Percentiles rank a stretch among this genome's conserved stretches.
phyloP scores from a whole-genome alignment of 1,284 basidiomycete genomes.

The Athelia psychrophila region DNA sequence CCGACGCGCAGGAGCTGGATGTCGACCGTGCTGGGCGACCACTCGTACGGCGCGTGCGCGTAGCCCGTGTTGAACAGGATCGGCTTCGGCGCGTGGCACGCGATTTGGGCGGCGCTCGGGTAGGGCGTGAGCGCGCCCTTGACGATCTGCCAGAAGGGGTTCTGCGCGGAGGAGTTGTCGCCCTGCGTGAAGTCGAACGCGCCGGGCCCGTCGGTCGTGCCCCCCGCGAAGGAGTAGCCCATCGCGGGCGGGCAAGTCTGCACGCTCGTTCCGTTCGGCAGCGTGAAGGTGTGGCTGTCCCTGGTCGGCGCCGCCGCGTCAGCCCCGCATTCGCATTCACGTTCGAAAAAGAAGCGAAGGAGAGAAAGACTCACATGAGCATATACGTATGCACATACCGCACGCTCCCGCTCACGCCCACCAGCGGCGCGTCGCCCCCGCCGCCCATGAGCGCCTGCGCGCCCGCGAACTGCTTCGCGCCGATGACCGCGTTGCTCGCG shows the following conservation, averaged over 20 bases:
- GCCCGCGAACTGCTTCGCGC: slow-evolving; percentile 61
- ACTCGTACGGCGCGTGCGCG: slow-evolving; percentile 68
- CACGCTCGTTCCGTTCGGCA: slow-evolving; percentile 66
- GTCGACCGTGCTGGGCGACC: slow-evolving; percentile 76
- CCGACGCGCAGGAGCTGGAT: slow-evolving; percentile 81
- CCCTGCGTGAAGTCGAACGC: slow-evolving; percentile 82
- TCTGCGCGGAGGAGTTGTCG: slow-evolving; percentile 61
- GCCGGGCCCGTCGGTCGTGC: slow-evolving; percentile 83
- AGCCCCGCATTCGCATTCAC: too few species aligned
- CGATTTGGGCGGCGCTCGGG: slow-evolving; percentile 58
- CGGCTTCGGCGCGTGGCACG: slow-evolving; percentile 80
- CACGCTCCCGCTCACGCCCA: slow-evolving; percentile 53
- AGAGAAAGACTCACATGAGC: slow-evolving; percentile 51
- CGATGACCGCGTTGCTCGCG: slow-evolving; percentile 69
- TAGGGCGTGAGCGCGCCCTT: slow-evolving; percentile 69
- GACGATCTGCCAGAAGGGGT: slow-evolving; percentile 81
- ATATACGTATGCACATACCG: slow-evolving; percentile 66
- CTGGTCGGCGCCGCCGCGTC: slow-evolving; percentile 39
- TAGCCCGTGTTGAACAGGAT: slow-evolving; percentile 76
- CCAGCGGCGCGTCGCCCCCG: slow-evolving; percentile 17
- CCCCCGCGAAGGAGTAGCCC: slow-evolving; percentile 75
- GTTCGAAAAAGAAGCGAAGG: too few species aligned
- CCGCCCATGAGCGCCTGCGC: slow-evolving; percentile 60
- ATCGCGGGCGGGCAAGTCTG: slow-evolving; percentile 78
- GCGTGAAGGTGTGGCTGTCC: slow-evolving; percentile 61